Base-by-base conservation (phyloP, 306 rosid genomes). In the Gynostemma pentaphyllum region DNA sequence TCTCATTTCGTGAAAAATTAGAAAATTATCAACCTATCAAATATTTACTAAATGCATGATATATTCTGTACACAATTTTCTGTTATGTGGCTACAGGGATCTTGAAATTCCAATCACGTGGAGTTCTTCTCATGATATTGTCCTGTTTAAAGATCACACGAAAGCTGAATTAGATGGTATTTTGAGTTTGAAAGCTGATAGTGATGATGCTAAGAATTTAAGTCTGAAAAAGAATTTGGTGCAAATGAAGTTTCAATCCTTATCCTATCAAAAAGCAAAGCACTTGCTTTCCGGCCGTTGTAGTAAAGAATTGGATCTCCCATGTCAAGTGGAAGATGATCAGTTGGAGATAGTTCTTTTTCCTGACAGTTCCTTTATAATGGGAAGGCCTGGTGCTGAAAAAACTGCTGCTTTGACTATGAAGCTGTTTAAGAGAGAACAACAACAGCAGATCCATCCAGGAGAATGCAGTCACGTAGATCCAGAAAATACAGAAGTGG, bases 341-440 rank as follows among this genome's bases (percentile, higher is more conserved):
- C 87, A 86, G 66, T 56, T 26, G n/a, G 87, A 86, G 41, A 75
- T 77, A 48, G 73, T 83, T 19, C 68, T 70, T 57, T 81, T 69
- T 30, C 67, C 76, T 11, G 73, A 12, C 68, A 86, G 87, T 46
- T 61, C 87, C 22, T 86, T 86, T 69, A 67, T 86, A 22, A 63
- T 81, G 24, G 90, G 95, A 45, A 80, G 95, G 29, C 82, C 95
- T 39, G 90, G 90, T 47, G 76, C 84, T 2, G 87, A 81, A 14
- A 86, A 86, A 70, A 81, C 95, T 15, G 74, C 90, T 37, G 77
- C 82, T 61, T 54, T 87, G 67, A 78, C 87, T 14, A 70, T 77
- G 80, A 87, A 87, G 75, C 59, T 87, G 65, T 73, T 73, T 63
- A 75, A 79, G 64, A 81, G 70, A 67, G 95, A 87, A 53, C 68